Conservation (phyloP, 345 rosid species). For the Psidium friedrichsthalianum region DNA sequence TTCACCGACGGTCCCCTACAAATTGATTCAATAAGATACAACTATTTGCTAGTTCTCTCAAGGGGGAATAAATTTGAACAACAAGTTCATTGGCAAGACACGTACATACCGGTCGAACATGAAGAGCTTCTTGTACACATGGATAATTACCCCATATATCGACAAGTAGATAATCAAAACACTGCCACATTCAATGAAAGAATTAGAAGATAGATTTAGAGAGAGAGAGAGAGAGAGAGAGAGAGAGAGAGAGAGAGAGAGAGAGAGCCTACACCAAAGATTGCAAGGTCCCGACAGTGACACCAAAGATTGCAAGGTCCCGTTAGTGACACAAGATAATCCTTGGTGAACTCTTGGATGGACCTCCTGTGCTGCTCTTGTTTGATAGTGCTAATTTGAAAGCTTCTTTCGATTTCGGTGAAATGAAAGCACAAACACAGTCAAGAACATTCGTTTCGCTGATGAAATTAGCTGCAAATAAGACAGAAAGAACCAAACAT, state of each 20-base stretch:
- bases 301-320: not conserved
- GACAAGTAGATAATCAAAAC: conserved; percentile 1
- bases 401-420: not conserved
- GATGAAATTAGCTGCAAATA: not conserved
- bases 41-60: not conserved
- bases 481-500: not conserved
- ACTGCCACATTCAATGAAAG: not conserved
- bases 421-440: not conserved
- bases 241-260: not conserved
- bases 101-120: conserved; percentile 11
- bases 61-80: too few species aligned
- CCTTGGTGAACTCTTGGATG: not conserved
- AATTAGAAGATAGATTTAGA: not conserved
- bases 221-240: not conserved
- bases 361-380: not conserved
- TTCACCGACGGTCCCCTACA: conserved; percentile 12
- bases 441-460: not conserved
- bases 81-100: not conserved
- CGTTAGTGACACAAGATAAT: not conserved
- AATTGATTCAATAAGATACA: not conserved
- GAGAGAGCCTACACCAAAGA: not conserved
- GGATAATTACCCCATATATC: conserved; percentile 14
- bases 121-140: conserved; percentile 11
- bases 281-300: not conserved
- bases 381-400: not conserved